Percentiles rank a stretch among this genome's conserved stretches.
These are phyloP conservation scores for Taphrina betulina DNA, from an alignment of 1,139 yeast species.

Conservation along the genomic window DNA sequence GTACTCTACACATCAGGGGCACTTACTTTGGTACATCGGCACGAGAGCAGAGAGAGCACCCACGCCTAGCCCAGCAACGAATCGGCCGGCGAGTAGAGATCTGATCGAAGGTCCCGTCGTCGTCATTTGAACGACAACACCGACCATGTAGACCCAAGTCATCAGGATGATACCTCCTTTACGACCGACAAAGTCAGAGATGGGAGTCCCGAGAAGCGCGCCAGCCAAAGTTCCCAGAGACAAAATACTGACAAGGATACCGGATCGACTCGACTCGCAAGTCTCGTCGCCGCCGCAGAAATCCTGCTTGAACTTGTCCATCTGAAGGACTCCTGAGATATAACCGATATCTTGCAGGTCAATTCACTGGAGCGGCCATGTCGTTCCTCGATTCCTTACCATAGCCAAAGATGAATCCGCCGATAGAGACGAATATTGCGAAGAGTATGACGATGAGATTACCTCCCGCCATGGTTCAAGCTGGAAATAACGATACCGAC, in stretches of 20 bases:
- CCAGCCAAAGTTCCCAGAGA: slow-evolving; percentile 45
- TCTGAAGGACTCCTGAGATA: slow-evolving; percentile 58
- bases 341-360: slow-evolving; percentile 53
- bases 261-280: slow-evolving; percentile 42
- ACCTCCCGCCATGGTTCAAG: slow-evolving; percentile 3
- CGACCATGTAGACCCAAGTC: slow-evolving; percentile 56
- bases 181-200: slow-evolving; percentile 50
- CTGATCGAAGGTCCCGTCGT: slow-evolving; percentile 14
- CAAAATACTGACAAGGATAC: slow-evolving; percentile 57
- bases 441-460: slow-evolving; percentile 25
- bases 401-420: slow-evolving; percentile 59
- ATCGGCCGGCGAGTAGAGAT: slow-evolving; percentile 46
- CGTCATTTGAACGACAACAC: slow-evolving; percentile 54
- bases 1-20: no score
- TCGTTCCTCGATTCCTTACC: background rate
- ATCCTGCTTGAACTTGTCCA: slow-evolving; percentile 45
- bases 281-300: slow-evolving; percentile 48
- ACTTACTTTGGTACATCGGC: slow-evolving; percentile 60
- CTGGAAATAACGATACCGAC: background rate
- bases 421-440: slow-evolving; percentile 52
- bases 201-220: slow-evolving; percentile 56
- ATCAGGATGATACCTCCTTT: slow-evolving; percentile 60
- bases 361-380: background rate
- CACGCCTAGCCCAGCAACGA: slow-evolving; percentile 60
- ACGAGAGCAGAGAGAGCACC: slow-evolving; percentile 65